Percentiles rank a stretch among this genome's conserved stretches.
Evolutionary conservation across 2,329 filamentous ascomycete species (phyloP).

Genomic region (Xylariaceae sp.): DNA sequence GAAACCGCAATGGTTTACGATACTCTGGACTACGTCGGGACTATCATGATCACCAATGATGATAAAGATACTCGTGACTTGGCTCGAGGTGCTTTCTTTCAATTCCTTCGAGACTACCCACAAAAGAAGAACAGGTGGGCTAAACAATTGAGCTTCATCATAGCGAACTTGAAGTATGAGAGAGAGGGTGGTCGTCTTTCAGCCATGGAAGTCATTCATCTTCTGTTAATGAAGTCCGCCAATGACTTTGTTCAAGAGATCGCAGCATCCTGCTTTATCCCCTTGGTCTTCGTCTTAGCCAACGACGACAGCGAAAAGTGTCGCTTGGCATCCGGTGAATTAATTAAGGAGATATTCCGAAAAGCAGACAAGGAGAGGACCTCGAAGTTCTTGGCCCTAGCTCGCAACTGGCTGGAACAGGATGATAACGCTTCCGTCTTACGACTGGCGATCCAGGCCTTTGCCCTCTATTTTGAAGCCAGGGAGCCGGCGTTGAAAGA

Average conservation of each 20-base stretch:
- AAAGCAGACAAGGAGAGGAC: constrained; percentile 74
- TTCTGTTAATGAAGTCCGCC: constrained; percentile 83
- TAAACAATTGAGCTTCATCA: constrained; percentile 86
- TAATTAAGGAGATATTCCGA: constrained; percentile 81
- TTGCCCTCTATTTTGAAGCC: constrained; percentile 79
- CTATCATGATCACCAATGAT: constrained; percentile 95
- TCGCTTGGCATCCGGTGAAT: constrained; percentile 74
- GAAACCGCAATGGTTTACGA: constrained; percentile 90
- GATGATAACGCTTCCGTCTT: constrained; percentile 71
- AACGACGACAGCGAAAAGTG: constrained; percentile 90
- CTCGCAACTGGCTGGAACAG: constrained; percentile 77
- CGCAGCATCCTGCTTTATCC: constrained; percentile 79
- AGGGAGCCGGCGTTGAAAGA: constrained; percentile 61
- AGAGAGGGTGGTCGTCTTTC: constrained; percentile 87
- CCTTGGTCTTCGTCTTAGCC: constrained; percentile 79
- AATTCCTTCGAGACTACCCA: constrained; percentile 93
- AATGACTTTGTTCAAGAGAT: constrained; percentile 83
- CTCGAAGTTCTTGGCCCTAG: constrained; percentile 69
- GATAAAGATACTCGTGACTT: constrained; percentile 85
- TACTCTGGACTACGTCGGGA: constrained; percentile 83
- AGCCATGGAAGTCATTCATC: constrained; percentile 87
- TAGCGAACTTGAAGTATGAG: constrained; percentile 89
- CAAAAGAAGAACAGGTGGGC: constrained; percentile 87
- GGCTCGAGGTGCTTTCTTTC: constrained; percentile 86
- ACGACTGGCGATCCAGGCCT: constrained; percentile 77